Base-by-base conservation (phyloP, 2,329 filamentous ascomycete species). In the Microcyclosporella mali region DNA sequence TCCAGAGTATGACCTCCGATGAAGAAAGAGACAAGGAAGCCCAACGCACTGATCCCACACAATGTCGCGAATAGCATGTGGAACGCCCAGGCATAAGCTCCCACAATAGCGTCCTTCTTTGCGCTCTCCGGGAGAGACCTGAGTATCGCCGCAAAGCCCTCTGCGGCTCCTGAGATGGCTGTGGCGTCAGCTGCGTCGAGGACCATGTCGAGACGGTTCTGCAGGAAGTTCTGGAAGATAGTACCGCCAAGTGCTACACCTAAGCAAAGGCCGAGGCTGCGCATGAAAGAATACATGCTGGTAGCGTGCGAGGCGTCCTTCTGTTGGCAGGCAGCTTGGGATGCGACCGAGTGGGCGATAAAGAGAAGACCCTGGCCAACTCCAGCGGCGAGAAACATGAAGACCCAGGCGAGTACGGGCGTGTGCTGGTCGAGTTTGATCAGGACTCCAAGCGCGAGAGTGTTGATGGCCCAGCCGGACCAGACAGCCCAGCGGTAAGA, bases 211-310 rank as follows among this genome's bases (percentile, higher is more conserved):
- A 38, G 45, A 1, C 44, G 29, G 2, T 40, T 11, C 0, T 32
- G n/a, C 2, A 58, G 38, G 33, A 57, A 53, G 35, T 60, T 67
- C 33, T 63, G 57, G 52, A 73, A 74, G 21, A 72, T 60, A 3
- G 65, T 60, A 1, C 62, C 63, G 0, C 68, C 65, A 17, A 77
- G 66, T 0, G 70, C 61, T 1, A 70, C 63, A 7, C 71, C 73
- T 56, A 73, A 69, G 2, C 70, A 66, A n/a, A 61, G 54, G 2
- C 73, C 74, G 25, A 77, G 68, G 40, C 58, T 66, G 29, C 72
- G 66, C 43, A 72, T 55, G 44, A 77, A 77, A 0, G 61, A 55
- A 61, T 66, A 73, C 33, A 68, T 66, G 1, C 58, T 63, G 2
- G 67, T 68, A 0, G 67, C 65, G 1, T 61, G 41, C 1, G 67